phyloP scores from a whole-genome alignment of 306 rosid genomes.

The Castanospermum australe region DNA sequence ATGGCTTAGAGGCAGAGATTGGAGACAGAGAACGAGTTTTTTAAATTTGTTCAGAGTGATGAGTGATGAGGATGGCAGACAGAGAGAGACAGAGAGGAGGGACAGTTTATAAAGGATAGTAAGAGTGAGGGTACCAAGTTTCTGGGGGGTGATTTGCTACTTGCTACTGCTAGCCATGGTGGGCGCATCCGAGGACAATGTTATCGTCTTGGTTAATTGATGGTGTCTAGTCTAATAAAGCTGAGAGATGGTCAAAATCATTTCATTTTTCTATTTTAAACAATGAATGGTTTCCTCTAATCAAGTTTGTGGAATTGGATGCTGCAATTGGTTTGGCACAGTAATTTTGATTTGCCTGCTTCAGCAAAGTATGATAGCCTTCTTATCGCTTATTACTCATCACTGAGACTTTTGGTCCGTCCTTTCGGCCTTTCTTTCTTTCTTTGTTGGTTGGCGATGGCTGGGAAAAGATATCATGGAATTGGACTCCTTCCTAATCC shows the following conservation, averaged over 20 bases:
- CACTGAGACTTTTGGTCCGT: background rate
- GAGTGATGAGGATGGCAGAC: background rate
- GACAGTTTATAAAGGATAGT: conserved; percentile 21
- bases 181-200: background rate
- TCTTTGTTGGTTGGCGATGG: background rate
- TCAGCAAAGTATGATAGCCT: conserved; percentile 29
- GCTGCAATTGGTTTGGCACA: background rate
- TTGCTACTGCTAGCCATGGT: background rate
- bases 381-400: background rate
- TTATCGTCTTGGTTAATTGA: background rate
- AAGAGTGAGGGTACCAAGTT: conserved; percentile 4
- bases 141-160: background rate
- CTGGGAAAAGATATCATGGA: background rate
- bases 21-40: conserved; percentile 3
- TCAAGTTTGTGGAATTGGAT: background rate
- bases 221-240: background rate
- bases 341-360: conserved; percentile 20
- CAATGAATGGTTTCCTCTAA: background rate
- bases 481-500: background rate
- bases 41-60: background rate
- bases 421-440: background rate
- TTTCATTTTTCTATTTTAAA: background rate
- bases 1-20: background rate
- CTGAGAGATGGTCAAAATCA: background rate
- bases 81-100: background rate